Evolutionary conservation across 169 alveolate species (phyloP).

Genomic region (Eimeria zaria): DNA sequence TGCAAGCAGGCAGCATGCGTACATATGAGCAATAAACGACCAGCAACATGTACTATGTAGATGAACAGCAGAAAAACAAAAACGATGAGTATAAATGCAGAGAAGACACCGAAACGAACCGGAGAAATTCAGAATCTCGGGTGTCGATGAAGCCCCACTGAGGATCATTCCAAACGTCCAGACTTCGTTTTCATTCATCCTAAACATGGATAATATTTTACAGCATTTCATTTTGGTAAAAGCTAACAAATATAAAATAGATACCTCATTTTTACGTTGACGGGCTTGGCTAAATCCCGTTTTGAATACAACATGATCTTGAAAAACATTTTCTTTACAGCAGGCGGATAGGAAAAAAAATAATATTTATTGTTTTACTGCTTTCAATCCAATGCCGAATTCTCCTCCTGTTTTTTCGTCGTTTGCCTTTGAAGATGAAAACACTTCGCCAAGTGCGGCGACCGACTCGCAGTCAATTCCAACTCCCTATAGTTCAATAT

Average conservation of each 20-base stretch:
- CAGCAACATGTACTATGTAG: not conserved
- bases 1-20: no score
- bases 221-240: not conserved
- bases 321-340: not conserved
- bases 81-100: not conserved
- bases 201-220: not conserved
- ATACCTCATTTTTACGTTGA: conserved; percentile 40
- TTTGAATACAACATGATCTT: conserved; percentile 64
- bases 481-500: conserved; percentile 13
- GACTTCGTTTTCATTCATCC: conserved; percentile 43
- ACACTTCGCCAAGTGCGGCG: conserved; percentile 75
- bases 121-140: conserved; percentile 14
- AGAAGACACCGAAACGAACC: not conserved
- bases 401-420: conserved; percentile 77
- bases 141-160: not conserved
- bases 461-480: conserved; percentile 80
- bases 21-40: not conserved
- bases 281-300: not conserved
- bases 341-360: not conserved
- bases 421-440: conserved; percentile 77
- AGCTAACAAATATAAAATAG: not conserved
- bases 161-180: conserved; percentile 49
- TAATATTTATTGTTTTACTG: not conserved
- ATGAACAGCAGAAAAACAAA: not conserved
- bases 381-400: conserved; percentile 84